Evolutionary conservation across 805 yeast species (phyloP).

Genomic region (Saccharomycopsis sp.): DNA sequence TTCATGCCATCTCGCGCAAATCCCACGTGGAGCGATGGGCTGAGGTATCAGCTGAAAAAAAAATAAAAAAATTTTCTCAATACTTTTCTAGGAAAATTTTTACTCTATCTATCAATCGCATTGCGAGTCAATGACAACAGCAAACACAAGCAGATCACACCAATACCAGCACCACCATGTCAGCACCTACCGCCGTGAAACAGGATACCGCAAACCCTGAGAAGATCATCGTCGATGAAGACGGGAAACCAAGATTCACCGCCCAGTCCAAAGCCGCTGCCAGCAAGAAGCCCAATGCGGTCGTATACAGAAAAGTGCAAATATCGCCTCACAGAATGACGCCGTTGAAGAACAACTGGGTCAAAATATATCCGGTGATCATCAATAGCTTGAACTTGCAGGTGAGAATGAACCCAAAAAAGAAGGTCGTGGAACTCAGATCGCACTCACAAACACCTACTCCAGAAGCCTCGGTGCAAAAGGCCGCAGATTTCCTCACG

Average conservation of each 20-base stretch:
- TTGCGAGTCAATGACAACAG: neutral
- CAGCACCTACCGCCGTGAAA: slow-evolving; percentile 50
- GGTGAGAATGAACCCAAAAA: slow-evolving; percentile 88
- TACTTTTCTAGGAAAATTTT: neutral
- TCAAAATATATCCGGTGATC: slow-evolving; percentile 89
- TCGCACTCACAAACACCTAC: slow-evolving; percentile 73
- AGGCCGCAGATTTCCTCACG: slow-evolving; percentile 94
- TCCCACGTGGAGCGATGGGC: neutral
- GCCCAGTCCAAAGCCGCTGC: slow-evolving; percentile 40
- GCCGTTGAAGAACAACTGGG: slow-evolving; percentile 86
- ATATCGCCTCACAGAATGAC: slow-evolving; percentile 98
- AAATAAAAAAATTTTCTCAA: neutral
- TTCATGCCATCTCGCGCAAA: too few relatives aligned
- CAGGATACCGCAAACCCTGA: slow-evolving; percentile 24
- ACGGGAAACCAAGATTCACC: slow-evolving; percentile 85
- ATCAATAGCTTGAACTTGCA: slow-evolving; percentile 93
- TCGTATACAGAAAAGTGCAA: slow-evolving; percentile 81
- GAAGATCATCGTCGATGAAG: slow-evolving; percentile 58
- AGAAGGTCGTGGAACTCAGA: slow-evolving; percentile 82
- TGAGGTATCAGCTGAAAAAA: neutral
- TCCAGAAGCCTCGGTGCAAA: slow-evolving; percentile 92
- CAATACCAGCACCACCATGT: slow-evolving; percentile 29
- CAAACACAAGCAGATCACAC: too few relatives aligned
- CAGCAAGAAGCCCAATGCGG: slow-evolving; percentile 51
- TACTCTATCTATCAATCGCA: neutral